Percentiles rank a stretch among this genome's conserved stretches.
These are phyloP conservation scores for Cordyceps farinosa DNA, from an alignment of 2,329 filamentous ascomycete genomes.

Conservation along the genomic window DNA sequence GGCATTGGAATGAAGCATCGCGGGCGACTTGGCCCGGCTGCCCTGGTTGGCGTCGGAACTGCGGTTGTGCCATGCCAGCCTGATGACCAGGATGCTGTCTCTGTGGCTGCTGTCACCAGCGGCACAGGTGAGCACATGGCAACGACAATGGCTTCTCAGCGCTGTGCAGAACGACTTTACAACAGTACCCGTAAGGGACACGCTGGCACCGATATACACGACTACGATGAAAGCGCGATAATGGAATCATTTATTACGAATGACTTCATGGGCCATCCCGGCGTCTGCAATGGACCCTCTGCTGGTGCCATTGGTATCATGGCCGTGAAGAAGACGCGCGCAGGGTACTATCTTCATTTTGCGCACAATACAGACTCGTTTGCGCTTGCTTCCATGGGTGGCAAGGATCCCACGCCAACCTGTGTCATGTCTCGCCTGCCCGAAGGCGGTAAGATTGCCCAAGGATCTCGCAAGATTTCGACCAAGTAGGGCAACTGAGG, in stretches of 20 bases:
- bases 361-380: conserved; percentile 92
- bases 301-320: conserved; percentile 88
- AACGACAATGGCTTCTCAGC: conserved; percentile 84
- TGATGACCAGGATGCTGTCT: conserved; percentile 63
- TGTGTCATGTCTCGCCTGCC: conserved; percentile 83
- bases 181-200: conserved; percentile 58
- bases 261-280: conserved; percentile 93
- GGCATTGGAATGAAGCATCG: conserved; percentile 98
- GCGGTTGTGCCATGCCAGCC: conserved; percentile 77
- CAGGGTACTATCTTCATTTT: conserved; percentile 82
- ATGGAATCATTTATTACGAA: conserved; percentile 73
- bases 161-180: conserved; percentile 82
- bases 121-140: conserved; percentile 98
- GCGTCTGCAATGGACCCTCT: conserved; percentile 74
- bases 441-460: conserved; percentile 49
- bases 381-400: conserved; percentile 85
- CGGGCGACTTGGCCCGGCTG: conserved; percentile 87
- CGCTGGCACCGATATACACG: conserved; percentile 59
- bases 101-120: conserved; percentile 82
- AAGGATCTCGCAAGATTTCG: conserved; percentile 50
- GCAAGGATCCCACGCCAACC: conserved; percentile 67
- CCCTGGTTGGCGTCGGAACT: conserved; percentile 86
- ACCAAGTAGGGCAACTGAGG: conserved; percentile 25
- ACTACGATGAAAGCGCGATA: conserved; percentile 72
- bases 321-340: conserved; percentile 76